These are phyloP conservation scores for Trichoderma guizhouense DNA, from an alignment of 2,329 filamentous ascomycete species.

Conservation along the genomic window DNA sequence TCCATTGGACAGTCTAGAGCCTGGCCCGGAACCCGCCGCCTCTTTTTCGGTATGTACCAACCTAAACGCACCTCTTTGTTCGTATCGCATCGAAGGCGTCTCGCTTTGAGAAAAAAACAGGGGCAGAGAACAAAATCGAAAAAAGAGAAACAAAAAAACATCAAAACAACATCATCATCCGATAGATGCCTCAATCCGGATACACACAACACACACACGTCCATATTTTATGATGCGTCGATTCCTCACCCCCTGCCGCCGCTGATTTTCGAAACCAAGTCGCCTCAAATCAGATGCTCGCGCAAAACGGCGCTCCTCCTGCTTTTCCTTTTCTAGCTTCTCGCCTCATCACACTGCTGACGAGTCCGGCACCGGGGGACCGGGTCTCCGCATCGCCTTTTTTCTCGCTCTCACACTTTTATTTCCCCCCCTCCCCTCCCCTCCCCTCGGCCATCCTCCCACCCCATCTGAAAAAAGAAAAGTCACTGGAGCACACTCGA, in stretches of 20 bases:
- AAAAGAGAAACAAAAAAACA: neutral
- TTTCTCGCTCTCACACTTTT: no score
- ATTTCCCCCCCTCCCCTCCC: neutral
- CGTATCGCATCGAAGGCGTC: slow-evolving; percentile 5
- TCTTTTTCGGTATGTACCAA: neutral
- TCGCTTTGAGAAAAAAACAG: neutral
- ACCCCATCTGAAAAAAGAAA: neutral
- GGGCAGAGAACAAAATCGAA: neutral
- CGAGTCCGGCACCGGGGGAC: neutral
- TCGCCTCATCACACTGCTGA: neutral
- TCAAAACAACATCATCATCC: neutral
- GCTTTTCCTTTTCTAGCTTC: neutral
- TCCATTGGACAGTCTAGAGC: neutral
- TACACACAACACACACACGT: neutral
- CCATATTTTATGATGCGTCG: neutral
- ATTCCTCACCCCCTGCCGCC: neutral
- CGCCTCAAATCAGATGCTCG: neutral
- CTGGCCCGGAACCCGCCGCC: neutral
- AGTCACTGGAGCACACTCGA: neutral
- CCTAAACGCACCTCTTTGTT: neutral
- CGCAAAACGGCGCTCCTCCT: neutral
- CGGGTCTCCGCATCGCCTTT: neutral
- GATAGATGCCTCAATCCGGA: neutral
- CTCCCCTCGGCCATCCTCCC: neutral
- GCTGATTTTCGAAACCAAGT: neutral